Percentiles rank a stretch among this genome's conserved stretches.
Conservation (phyloP, 169 alveolate species). For the Eimeria falciformis region DNA sequence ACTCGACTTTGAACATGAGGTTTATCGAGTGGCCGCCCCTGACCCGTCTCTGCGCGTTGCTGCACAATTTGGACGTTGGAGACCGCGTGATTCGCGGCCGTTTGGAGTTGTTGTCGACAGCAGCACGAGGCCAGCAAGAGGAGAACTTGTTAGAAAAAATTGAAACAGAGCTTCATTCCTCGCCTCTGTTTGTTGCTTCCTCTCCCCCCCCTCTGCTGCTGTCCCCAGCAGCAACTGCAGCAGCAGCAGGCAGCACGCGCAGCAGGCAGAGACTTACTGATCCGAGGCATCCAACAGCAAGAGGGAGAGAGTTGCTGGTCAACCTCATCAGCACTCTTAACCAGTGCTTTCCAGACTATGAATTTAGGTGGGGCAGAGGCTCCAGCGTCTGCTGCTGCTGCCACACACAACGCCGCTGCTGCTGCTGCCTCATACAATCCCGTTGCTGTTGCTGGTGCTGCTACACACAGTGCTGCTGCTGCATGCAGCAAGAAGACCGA, state of each 20-base stretch:
- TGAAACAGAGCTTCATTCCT: constrained; percentile 77
- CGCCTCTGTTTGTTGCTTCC: constrained; percentile 79
- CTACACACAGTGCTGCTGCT: neutral
- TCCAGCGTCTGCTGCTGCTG: constrained; percentile 3
- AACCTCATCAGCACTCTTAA: constrained; percentile 82
- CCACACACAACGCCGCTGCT: neutral
- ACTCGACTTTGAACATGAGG: constrained; percentile 68
- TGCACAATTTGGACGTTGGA: constrained; percentile 82
- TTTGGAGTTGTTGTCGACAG: constrained; percentile 80
- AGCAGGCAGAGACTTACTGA: constrained; percentile 2
- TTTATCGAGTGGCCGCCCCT: constrained; percentile 82
- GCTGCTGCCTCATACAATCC: neutral
- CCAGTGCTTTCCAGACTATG: constrained; percentile 86
- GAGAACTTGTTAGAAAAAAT: constrained; percentile 6
- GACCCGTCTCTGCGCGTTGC: constrained; percentile 79
- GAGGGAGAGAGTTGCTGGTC: constrained; percentile 79
- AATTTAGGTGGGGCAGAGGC: constrained; percentile 76
- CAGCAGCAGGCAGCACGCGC: constrained; percentile 44
- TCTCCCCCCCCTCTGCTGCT: constrained; percentile 78
- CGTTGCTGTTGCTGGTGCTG: neutral
- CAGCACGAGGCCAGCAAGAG: constrained; percentile 7
- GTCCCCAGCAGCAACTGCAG: constrained; percentile 62
- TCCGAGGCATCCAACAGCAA: neutral
- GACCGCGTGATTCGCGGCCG: constrained; percentile 83
- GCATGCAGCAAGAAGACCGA: too few species aligned